phyloP scores from a whole-genome alignment of 805 yeast species.

The Starmerella potacharoeniae region DNA sequence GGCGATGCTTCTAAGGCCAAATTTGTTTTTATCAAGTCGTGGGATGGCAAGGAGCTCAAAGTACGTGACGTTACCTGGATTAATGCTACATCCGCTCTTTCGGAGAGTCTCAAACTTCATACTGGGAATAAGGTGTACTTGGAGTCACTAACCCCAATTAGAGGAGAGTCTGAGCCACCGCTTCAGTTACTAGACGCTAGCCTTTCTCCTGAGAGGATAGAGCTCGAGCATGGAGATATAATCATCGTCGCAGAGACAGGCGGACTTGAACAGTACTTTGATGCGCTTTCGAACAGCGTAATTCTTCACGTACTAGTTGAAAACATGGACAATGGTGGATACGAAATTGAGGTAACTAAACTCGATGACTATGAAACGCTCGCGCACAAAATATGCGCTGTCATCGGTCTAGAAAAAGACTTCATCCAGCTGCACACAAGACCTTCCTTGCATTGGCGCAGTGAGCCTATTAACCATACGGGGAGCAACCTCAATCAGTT shows the following conservation, averaged over 20 bases:
- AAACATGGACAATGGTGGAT: not conserved
- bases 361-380: conserved; percentile 48
- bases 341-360: conserved; percentile 35
- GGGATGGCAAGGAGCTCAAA: conserved; percentile 49
- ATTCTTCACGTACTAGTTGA: not conserved
- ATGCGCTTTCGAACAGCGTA: conserved; percentile 26
- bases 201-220: not conserved
- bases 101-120: not conserved
- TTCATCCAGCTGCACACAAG: conserved; percentile 43
- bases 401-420: conserved; percentile 47
- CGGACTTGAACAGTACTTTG: conserved; percentile 25
- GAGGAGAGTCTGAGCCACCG: not conserved
- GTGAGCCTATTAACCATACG: not conserved
- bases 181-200: not conserved
- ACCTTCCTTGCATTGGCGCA: conserved; percentile 1
- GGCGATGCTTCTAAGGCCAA: conserved; percentile 6
- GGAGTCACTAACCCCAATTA: not conserved
- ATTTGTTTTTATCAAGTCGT: not conserved
- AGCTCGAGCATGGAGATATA: conserved; percentile 3
- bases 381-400: conserved; percentile 47
- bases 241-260: not conserved
- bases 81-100: conserved; percentile 13
- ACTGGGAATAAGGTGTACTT: not conserved
- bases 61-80: conserved; percentile 56
- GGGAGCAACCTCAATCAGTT: conserved; percentile 15